Evolutionary conservation across 2,329 filamentous ascomycete species (phyloP).

Genomic region (Epichloe typhina): DNA sequence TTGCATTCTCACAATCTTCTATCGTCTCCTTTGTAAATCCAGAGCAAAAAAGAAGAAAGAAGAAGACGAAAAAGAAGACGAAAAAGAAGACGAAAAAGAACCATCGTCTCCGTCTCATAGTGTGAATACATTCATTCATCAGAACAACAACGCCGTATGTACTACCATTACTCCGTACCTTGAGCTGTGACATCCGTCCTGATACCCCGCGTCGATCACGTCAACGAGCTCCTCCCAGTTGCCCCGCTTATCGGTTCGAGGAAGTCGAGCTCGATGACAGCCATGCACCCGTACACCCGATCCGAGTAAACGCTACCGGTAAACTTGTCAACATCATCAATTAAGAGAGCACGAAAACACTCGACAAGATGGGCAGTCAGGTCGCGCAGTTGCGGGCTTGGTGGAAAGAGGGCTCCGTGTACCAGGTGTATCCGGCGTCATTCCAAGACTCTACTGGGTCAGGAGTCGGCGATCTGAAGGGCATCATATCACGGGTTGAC

Average conservation of each 20-base stretch:
- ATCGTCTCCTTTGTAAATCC: too few relatives aligned
- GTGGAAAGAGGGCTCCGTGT: conserved; percentile 49
- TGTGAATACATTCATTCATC: too few relatives aligned
- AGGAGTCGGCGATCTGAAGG: conserved; percentile 42
- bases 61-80: too few relatives aligned
- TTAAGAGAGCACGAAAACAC: not conserved
- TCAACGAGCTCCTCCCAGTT: not conserved
- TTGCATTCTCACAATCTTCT: too few relatives aligned
- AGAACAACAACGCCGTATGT: too few relatives aligned
- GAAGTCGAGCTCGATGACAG: not conserved
- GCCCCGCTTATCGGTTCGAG: not conserved
- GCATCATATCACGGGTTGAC: conserved; percentile 42
- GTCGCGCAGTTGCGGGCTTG: conserved; percentile 24
- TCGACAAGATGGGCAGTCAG: conserved; percentile 12
- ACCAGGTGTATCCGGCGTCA: conserved; percentile 49
- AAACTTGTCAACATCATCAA: not conserved
- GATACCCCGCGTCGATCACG: not conserved
- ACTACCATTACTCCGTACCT: not conserved
- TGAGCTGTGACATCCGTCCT: not conserved
- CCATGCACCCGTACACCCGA: too few relatives aligned
- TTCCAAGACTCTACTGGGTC: conserved; percentile 46
- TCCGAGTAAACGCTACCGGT: not conserved
- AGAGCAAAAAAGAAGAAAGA: too few relatives aligned
- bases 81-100: too few relatives aligned
- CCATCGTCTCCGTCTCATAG: too few relatives aligned